Conservation (phyloP, 345 rosid genomes). For the Limnanthes douglasii region DNA sequence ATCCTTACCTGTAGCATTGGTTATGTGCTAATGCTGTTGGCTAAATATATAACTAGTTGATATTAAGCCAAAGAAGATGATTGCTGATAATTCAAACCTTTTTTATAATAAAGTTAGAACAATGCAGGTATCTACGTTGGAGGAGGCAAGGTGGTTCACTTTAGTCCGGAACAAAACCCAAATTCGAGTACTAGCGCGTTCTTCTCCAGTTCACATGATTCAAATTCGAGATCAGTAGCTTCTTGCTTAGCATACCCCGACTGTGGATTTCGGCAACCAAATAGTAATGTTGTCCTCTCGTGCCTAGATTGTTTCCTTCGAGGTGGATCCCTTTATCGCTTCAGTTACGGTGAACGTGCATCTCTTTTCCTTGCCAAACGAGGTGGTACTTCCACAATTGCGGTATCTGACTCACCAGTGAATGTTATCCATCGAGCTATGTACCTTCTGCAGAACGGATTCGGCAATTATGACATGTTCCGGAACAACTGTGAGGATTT, state of each 20-base stretch:
- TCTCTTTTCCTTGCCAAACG: slow-evolving; percentile 66
- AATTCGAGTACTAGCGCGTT: slow-evolving; percentile 18
- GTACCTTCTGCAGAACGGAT: slow-evolving; percentile 96
- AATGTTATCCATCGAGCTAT: slow-evolving; percentile 72
- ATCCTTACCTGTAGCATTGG: too few relatives aligned
- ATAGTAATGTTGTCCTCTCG: slow-evolving; percentile 72
- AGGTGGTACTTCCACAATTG: slow-evolving; percentile 89
- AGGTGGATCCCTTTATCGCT: slow-evolving; percentile 64
- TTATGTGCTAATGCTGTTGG: too few relatives aligned
- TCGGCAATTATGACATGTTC: slow-evolving; percentile 75
- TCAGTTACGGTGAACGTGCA: slow-evolving; percentile 58
- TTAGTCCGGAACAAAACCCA: slow-evolving; percentile 51
- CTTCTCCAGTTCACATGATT: too few relatives aligned
- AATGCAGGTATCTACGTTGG: slow-evolving; percentile 79
- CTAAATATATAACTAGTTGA: too few relatives aligned
- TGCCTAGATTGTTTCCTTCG: slow-evolving; percentile 87
- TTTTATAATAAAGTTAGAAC: slow-evolving; percentile 4
- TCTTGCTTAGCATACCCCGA: slow-evolving; percentile 67
- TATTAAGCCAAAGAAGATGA: too few relatives aligned
- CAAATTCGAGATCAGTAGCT: slow-evolving; percentile 11
- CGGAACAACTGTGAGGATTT: slow-evolving; percentile 94
- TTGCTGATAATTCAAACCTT: background rate
- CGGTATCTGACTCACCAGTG: slow-evolving; percentile 42
- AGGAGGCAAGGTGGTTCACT: slow-evolving; percentile 97
- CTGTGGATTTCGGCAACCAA: slow-evolving; percentile 73